Base-by-base conservation (phyloP, 139 green algal genomes). In the Volvox reticuliferus region DNA sequence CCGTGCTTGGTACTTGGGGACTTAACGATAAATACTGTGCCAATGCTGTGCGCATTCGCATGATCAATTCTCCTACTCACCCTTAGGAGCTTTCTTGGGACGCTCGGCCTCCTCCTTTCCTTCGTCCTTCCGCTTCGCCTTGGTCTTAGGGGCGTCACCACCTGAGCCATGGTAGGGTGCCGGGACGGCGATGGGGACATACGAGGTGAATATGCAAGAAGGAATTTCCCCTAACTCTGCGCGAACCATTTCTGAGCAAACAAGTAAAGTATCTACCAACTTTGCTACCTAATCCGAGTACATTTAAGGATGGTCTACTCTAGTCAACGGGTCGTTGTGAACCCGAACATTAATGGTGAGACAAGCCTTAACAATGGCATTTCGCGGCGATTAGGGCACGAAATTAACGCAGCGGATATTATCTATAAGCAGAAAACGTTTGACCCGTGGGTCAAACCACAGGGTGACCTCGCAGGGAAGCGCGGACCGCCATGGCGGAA, bases 11-110 rank as follows among this genome's bases (percentile, higher is more conserved):
- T n/a, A n/a, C n/a, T n/a, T n/a, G n/a, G n/a, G n/a, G n/a, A n/a
- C n/a, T n/a, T n/a, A n/a, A n/a, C n/a, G n/a, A n/a, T n/a, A n/a
- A n/a, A n/a, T n/a, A n/a, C n/a, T n/a, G n/a, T n/a, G n/a, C n/a
- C n/a, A n/a, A n/a, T n/a, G n/a, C n/a, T n/a, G n/a, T n/a, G 44
- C 44, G 44, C 44, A 55, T 14, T 9, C 44, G 44, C 44, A 55
- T 5, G 44, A 55, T 9, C 44, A 55, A 55, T 55, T 9, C 44
- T 55, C 9, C 44, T 55, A 55, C 85, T 73, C n/a, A 89, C 85
- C 85, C 69, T 89, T 89, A 2, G 69, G 28, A 17, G 68, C 69
- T 50, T 89, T 89, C 85, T 89, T 89, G 36, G 85, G 65, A n/a
- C 65, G 81, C 61, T 87, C 28, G 18, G 28, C 24, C 19, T 67